These are phyloP conservation scores for Thalassiosira hispida DNA, from an alignment of 352 stramenopile species.

Conservation along the genomic window DNA sequence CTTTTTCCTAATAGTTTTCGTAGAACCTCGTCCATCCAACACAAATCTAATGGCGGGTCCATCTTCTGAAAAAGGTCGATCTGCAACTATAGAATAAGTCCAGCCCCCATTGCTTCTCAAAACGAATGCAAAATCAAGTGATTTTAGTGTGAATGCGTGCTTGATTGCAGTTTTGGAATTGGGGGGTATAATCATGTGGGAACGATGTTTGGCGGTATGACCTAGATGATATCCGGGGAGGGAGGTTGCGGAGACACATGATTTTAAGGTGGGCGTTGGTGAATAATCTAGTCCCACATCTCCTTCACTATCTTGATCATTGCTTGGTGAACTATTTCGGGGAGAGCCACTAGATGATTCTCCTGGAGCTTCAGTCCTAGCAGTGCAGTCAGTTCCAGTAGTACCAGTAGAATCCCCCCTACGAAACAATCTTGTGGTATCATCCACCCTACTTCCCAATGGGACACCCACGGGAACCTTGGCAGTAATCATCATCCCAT, in stretches of 20 bases:
- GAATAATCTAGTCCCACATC: too few relatives aligned
- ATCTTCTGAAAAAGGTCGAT: not conserved
- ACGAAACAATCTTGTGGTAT: not conserved
- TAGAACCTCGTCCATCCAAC: conserved; percentile 5
- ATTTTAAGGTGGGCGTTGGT: not conserved
- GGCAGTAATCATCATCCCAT: not conserved
- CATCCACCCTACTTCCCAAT: not conserved
- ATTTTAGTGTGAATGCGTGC: not conserved
- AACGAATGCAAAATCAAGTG: conserved; percentile 16
- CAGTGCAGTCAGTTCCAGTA: not conserved
- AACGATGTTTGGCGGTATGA: not conserved
- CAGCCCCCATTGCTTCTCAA: not conserved
- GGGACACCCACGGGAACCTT: not conserved
- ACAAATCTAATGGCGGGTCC: conserved; percentile 11
- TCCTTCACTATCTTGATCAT: not conserved
- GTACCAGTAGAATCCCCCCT: not conserved
- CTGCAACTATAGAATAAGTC: conserved; percentile 14
- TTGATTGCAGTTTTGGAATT: not conserved
- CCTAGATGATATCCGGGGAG: not conserved
- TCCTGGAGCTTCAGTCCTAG: too few relatives aligned
- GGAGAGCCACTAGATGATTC: too few relatives aligned
- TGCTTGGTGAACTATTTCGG: too few relatives aligned
- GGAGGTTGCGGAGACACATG: not conserved
- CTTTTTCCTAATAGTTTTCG: conserved; percentile 8
- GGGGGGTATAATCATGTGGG: conserved; percentile 1